phyloP scores from a whole-genome alignment of 2,329 filamentous ascomycete species.

The Talaromyces sp. region DNA sequence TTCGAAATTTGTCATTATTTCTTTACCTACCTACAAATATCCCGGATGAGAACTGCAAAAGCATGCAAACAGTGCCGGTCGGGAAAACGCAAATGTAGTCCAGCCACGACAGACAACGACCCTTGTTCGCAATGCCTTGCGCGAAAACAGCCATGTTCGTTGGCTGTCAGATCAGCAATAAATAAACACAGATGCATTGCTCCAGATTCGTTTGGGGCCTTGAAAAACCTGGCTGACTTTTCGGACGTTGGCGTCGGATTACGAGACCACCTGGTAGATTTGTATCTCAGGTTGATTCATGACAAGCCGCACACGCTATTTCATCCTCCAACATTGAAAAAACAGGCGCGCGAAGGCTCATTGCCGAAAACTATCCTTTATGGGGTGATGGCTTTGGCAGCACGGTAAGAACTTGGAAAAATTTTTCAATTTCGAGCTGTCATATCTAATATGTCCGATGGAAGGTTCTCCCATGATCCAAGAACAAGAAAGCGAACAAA shows the following conservation, averaged over 20 bases:
- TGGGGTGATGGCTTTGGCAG: background rate
- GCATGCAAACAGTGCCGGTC: conserved; percentile 3
- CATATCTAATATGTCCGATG: background rate
- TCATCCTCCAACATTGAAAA: conserved; percentile 3
- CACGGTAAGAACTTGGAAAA: background rate
- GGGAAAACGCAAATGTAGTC: conserved; percentile 3
- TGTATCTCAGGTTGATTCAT: conserved; percentile 7
- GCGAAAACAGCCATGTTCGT: conserved; percentile 3
- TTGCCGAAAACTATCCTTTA: background rate
- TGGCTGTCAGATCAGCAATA: background rate
- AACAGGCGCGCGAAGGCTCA: background rate
- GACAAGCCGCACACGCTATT: conserved; percentile 8
- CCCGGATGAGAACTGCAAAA: conserved; percentile 3
- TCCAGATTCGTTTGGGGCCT: background rate
- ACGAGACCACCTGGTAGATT: conserved; percentile 1
- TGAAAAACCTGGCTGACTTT: background rate
- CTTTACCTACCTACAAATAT: background rate
- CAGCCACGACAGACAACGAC: background rate
- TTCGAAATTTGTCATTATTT: background rate
- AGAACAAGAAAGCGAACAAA: background rate
- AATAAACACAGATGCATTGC: background rate
- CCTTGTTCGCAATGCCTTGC: background rate
- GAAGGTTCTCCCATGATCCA: background rate
- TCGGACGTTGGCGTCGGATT: background rate
- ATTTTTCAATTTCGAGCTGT: background rate